Evolutionary conservation across 208 protist species (phyloP), one percentile per base, ranked within the genome.

Genomic region (Phytomonas sp.): DNA sequence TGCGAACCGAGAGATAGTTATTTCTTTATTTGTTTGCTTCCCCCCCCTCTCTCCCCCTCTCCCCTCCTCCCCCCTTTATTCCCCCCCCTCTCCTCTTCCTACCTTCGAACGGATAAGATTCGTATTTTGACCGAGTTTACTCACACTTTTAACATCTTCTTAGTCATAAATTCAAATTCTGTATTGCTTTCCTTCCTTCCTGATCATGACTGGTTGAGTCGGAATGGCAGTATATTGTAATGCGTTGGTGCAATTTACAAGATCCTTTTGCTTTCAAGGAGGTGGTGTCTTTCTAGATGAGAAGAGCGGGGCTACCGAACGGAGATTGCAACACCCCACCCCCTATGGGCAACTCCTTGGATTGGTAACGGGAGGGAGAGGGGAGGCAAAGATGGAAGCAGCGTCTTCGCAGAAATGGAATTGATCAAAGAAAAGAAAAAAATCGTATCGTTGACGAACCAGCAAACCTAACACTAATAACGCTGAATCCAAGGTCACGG

Each of bases 151-250:
- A 65, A 17, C 29, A 3, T 62, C 51, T 65, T 61, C 51, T 29
- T 51, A 40, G 59, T 70, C 26, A 62, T 36, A 36, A 26, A 43
- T 62, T 70, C 17, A n/a, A 29, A n/a, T 37, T 36, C 29, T 28
- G 3, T 33, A 59, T 36, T 26, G n/a, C 31, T 43, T 62, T 56
- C 8, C 37, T 69, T 51, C 23, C 17, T 3, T 17, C 40, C 34
- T 62, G 37, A 51, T 51, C 40, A 23, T 51, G 9, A 17, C 40
- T 51, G 13, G 13, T 51, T 17, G 40, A 51, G 40, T 51, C 13
- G 13, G 40, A 17, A 51, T 51, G 40, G 40, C 40, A 51, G 40
- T 51, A 2, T 51, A 51, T 51, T 6, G 40, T 23, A 51, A 2
- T 6, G 40, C 4, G 9, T 51, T 20, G 20, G 9, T 20, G 7